Evolutionary conservation across 345 rosid genomes (phyloP), one percentile per base, ranked within the genome.

Genomic region (Reutealis trisperma): DNA sequence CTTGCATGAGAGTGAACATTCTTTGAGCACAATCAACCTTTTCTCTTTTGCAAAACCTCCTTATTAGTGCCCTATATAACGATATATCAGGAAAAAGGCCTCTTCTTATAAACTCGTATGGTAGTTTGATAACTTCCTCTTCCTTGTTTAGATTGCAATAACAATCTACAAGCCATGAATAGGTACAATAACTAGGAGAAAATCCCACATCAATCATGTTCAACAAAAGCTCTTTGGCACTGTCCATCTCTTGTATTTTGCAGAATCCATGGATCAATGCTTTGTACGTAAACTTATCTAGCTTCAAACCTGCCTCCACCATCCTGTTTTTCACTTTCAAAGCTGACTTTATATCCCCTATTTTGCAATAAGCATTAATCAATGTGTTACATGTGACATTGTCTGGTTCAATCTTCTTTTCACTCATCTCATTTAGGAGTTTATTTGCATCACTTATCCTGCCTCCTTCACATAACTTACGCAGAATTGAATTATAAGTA

Each of bases 221-320:
- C 72, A 91, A 86, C 63, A 95, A 75, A 59, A 87, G 81, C 79
- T 92, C 97, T 81, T 93, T 90, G 4, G 97, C 99, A 60, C 57
- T 84, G 3, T 89, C 93, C 84, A 89, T 79, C 73, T 95, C 96
- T 59, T 76, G 64, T 52, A 69, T 86, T 85, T 88, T 90, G 89
- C 93, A 95, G 79, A 92, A 91, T 58, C 99, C 98, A 67, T 93
- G 96, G 79, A 95, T 84, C 78, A 95, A 78, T 76, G 91, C 96
- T 79, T 87, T 91, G 82, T 89, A 90, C 4, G 98, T 89, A 85
- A 84, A 90, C 72, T 74, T 83, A 69, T 92, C 93, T 16, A 88
- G 85, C 75, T 83, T 89, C 74, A 93, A 79, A 64, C 97, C 99
- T 37, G 97, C 87, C 72, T 87, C 96, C 30, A 85, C 58, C 98